phyloP scores from a whole-genome alignment of 2,329 filamentous ascomycete species.

The Penicillium oxalicum region DNA sequence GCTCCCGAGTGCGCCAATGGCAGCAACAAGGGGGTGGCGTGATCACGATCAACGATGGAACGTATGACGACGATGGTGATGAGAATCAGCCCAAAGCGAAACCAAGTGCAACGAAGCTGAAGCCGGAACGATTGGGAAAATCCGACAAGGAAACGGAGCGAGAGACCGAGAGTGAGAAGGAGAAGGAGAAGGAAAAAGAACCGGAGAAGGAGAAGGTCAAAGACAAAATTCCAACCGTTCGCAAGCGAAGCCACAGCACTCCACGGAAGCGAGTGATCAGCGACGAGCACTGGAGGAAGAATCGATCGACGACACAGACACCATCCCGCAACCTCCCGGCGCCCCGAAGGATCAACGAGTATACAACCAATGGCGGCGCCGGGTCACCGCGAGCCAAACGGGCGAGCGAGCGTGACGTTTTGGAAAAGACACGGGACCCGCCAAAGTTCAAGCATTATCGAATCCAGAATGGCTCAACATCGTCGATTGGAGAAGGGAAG shows the following conservation, averaged over 20 bases:
- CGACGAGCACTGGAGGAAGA: conserved; percentile 73
- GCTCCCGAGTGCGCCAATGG: conserved; percentile 76
- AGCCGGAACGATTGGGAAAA: conserved; percentile 18
- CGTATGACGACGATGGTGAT: conserved; percentile 53
- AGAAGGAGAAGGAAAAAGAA: conserved; percentile 7
- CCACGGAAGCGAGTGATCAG: conserved; percentile 91
- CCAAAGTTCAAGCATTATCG: conserved; percentile 25
- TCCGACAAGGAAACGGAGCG: conserved; percentile 1
- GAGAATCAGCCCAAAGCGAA: conserved; percentile 21
- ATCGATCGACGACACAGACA: conserved; percentile 38
- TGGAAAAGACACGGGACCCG: conserved; percentile 17
- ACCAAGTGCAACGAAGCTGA: conserved; percentile 23
- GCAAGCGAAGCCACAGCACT: conserved; percentile 49
- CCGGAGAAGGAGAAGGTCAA: conserved; percentile 8
- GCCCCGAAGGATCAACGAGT: conserved; percentile 40
- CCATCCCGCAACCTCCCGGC: conserved; percentile 36
- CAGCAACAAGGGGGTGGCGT: conserved; percentile 70
- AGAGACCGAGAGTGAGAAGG: conserved; percentile 11
- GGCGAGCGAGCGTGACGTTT: conserved; percentile 23
- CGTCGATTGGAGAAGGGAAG: conserved; percentile 22
- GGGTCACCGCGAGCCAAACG: conserved; percentile 23
- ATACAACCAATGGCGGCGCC: conserved; percentile 30
- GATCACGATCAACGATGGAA: conserved; percentile 53
- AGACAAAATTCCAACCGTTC: conserved; percentile 19
- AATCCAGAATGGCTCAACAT: conserved; percentile 21